phyloP scores from a whole-genome alignment of 192 early-diverging fungal species.

The Geranomyces michiganensis region DNA sequence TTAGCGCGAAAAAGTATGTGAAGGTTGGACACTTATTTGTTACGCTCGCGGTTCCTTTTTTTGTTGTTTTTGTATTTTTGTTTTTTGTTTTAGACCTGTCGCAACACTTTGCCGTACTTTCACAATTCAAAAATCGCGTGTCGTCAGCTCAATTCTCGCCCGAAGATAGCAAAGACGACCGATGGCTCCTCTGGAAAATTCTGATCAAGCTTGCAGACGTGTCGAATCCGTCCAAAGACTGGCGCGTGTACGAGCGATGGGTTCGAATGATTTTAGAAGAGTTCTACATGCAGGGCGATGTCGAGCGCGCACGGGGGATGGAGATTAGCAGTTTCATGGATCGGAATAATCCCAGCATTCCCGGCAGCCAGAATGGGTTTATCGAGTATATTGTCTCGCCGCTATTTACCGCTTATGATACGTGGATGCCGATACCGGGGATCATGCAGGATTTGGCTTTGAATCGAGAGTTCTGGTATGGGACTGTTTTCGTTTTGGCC shows the following conservation, averaged over 20 bases:
- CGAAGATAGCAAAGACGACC: conserved; percentile 49
- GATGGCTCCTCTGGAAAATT: conserved; percentile 52
- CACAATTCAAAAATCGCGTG: conserved; percentile 59
- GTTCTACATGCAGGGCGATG: conserved; percentile 56
- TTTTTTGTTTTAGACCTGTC: conserved; percentile 58
- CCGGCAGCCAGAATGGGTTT: conserved; percentile 55
- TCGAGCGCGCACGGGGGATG: conserved; percentile 48
- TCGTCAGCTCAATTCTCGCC: conserved; percentile 39
- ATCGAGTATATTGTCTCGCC: conserved; percentile 52
- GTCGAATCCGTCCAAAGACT: conserved; percentile 55
- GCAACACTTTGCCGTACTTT: conserved; percentile 51
- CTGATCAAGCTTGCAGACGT: conserved; percentile 63
- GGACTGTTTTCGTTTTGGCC: too few species aligned
- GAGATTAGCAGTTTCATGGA: conserved; percentile 57
- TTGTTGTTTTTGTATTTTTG: too few species aligned
- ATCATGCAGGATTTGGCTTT: conserved; percentile 31
- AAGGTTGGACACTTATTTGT: too few species aligned
- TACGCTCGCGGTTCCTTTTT: too few species aligned
- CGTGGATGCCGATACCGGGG: conserved; percentile 38
- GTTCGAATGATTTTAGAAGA: conserved; percentile 46
- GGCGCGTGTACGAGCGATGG: conserved; percentile 49
- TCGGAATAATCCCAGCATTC: conserved; percentile 50
- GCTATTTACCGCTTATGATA: conserved; percentile 46
- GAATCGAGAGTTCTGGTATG: conserved; percentile 51
- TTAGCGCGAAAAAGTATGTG: too few species aligned